Conservation (phyloP, 345 rosid species). For the Carallia brachiata region DNA sequence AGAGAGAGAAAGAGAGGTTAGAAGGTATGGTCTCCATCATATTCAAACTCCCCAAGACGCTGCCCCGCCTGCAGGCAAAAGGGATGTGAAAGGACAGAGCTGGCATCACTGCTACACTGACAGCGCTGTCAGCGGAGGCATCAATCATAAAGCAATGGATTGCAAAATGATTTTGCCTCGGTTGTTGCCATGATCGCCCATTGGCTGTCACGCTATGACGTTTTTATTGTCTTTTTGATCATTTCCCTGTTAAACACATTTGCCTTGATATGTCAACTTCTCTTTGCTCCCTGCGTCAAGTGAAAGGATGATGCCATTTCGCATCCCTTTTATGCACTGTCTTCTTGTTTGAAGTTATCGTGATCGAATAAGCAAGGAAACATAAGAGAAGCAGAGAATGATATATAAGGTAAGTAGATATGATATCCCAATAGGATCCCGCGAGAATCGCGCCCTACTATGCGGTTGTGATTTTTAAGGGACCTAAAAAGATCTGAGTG, state of each 20-base stretch:
- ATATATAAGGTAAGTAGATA: not conserved
- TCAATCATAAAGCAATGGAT: slow-evolving; percentile 74
- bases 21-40: slow-evolving; percentile 47
- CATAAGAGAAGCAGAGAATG: not conserved
- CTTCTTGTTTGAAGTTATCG: not conserved
- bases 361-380: not conserved
- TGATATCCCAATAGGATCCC: slow-evolving; percentile 31
- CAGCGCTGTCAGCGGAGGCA: slow-evolving; percentile 54
- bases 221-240: slow-evolving; percentile 37
- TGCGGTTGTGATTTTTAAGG: slow-evolving; percentile 20
- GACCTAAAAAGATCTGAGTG: not conserved
- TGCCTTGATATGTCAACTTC: slow-evolving; percentile 22
- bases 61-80: slow-evolving; percentile 7
- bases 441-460: slow-evolving; percentile 56
- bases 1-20: not conserved
- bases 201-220: slow-evolving; percentile 22
- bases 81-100: slow-evolving; percentile 36
- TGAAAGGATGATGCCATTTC: not conserved
- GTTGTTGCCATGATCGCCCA: not conserved
- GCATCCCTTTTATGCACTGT: not conserved
- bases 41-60: not conserved
- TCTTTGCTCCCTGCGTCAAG: slow-evolving; percentile 39
- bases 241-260: slow-evolving; percentile 10
- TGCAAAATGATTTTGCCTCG: slow-evolving; percentile 46
- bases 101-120: slow-evolving; percentile 36